Evolutionary conservation across 805 yeast species (phyloP).

Genomic region (Saccharomycopsis sp.): DNA sequence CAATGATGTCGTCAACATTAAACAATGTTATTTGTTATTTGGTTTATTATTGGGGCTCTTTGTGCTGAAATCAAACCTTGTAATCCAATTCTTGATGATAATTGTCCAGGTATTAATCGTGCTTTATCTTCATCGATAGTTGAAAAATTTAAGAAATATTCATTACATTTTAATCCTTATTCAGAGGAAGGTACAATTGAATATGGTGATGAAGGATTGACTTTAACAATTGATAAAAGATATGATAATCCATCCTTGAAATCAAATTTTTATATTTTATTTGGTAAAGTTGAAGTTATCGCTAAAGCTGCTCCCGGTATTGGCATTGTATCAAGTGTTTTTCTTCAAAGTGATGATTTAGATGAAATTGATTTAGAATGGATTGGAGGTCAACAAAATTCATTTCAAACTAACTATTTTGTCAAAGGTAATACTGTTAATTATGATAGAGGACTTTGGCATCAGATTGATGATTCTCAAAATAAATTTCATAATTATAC

Average conservation of each 20-base stretch:
- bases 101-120: slow-evolving; percentile 11
- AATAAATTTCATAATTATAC: slow-evolving; percentile 49
- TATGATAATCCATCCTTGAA: slow-evolving; percentile 57
- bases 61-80: slow-evolving; percentile 17
- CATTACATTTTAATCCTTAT: slow-evolving; percentile 8
- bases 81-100: slow-evolving; percentile 14
- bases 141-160: slow-evolving; percentile 11
- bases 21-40: neutral
- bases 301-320: slow-evolving; percentile 53
- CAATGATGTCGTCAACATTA: neutral
- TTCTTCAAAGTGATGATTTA: slow-evolving; percentile 55
- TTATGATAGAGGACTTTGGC: slow-evolving; percentile 58
- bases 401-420: slow-evolving; percentile 49
- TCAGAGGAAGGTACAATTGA: slow-evolving; percentile 25
- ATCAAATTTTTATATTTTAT: slow-evolving; percentile 64
- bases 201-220: slow-evolving; percentile 40
- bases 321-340: slow-evolving; percentile 60
- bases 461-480: slow-evolving; percentile 36
- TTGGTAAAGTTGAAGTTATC: slow-evolving; percentile 57
- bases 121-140: slow-evolving; percentile 15
- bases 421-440: slow-evolving; percentile 56
- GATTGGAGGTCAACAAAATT: slow-evolving; percentile 53
- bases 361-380: slow-evolving; percentile 73
- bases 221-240: slow-evolving; percentile 40
- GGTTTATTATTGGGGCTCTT: neutral